phyloP scores from a whole-genome alignment of 1,284 basidiomycete species.

The Rhodotorula sp. region DNA sequence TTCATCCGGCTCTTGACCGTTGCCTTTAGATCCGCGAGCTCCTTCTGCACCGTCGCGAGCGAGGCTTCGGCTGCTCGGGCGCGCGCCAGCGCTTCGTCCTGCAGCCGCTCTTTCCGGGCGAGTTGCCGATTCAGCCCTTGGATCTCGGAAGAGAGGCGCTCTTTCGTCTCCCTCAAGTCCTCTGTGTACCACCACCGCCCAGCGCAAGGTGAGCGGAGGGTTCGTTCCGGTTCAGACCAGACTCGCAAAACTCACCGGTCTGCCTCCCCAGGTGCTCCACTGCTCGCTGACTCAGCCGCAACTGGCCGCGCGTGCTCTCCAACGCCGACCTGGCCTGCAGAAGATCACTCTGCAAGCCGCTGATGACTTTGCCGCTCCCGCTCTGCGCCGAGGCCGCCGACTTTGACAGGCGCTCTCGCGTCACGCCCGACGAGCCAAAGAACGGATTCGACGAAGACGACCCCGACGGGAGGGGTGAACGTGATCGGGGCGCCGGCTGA shows the following conservation, averaged over 20 bases:
- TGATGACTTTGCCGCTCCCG: conserved; percentile 41
- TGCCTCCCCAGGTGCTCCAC: conserved; percentile 36
- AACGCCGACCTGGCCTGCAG: conserved; percentile 22
- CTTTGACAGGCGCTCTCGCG: conserved; percentile 30
- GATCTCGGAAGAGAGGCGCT: conserved; percentile 75
- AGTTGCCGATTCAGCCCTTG: conserved; percentile 81
- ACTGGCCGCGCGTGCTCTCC: conserved; percentile 35
- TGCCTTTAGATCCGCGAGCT: conserved; percentile 27
- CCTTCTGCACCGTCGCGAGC: conserved; percentile 25
- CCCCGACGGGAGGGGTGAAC: conserved; percentile 1
- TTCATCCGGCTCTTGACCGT: conserved; percentile 37
- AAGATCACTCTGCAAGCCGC: conserved; percentile 35
- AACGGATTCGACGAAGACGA: conserved; percentile 31
- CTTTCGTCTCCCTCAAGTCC: conserved; percentile 78
- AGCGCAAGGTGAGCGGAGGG: too few relatives aligned
- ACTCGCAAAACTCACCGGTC: conserved; percentile 20
- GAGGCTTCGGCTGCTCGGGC: conserved; percentile 47
- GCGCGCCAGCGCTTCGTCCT: conserved; percentile 61
- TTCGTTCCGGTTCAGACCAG: too few relatives aligned
- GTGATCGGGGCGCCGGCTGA: not conserved
- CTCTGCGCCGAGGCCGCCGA: conserved; percentile 23
- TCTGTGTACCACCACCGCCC: conserved; percentile 55
- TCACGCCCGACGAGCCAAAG: conserved; percentile 22
- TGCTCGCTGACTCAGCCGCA: conserved; percentile 38
- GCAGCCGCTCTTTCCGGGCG: conserved; percentile 74